Evolutionary conservation across 1,139 yeast species (phyloP).

Genomic region (Diutina ranongensis): DNA sequence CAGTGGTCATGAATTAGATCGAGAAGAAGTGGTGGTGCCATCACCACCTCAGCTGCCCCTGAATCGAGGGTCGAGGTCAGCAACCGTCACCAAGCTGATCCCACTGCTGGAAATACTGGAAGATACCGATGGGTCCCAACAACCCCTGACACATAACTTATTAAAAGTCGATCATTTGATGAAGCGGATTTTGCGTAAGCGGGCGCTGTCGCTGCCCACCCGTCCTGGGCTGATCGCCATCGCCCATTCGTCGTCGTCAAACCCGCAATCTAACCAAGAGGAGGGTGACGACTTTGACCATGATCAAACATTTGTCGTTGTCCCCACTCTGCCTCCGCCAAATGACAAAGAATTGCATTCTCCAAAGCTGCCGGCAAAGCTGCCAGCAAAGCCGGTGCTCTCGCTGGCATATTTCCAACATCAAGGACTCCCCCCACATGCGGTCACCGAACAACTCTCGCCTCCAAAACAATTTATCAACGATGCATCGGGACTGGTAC

Average conservation of each 20-base stretch:
- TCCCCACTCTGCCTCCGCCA: too few species aligned
- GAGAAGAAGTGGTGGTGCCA: neutral
- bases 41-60: neutral
- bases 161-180: constrained; percentile 2
- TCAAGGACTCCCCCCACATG: constrained; percentile 46
- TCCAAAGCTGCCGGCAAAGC: constrained; percentile 29
- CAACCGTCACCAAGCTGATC: neutral
- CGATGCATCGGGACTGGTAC: constrained; percentile 8
- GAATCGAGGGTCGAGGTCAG: neutral
- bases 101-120: constrained; percentile 1
- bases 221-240: neutral
- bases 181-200: constrained; percentile 1
- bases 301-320: neutral
- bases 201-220: constrained; percentile 6
- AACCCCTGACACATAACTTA: neutral
- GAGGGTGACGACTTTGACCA: too few species aligned
- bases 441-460: neutral
- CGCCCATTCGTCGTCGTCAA: neutral
- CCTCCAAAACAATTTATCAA: constrained; percentile 11
- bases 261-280: neutral
- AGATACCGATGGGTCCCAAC: neutral
- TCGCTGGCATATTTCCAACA: constrained; percentile 32
- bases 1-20: neutral
- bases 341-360: neutral
- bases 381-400: neutral